Evolutionary conservation across 805 yeast species (phyloP), one percentile per base, ranked within the genome.

Genomic region (Metahyphopichia silvanorum): DNA sequence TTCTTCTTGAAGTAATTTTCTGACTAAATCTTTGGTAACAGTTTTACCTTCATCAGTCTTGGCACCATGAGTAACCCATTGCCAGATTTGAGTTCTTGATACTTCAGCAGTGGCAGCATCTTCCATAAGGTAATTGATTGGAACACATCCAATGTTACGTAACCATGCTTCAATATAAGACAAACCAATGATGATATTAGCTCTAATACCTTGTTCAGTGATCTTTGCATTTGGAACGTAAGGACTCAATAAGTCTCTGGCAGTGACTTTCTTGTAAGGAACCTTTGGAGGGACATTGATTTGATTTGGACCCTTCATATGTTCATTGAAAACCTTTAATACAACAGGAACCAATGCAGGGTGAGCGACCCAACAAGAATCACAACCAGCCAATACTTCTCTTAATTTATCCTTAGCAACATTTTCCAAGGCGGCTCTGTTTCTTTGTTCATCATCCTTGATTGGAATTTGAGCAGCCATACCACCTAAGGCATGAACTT

Each of bases 21-120:
- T 50, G 31, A 82, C 78, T 46, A 77, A 73, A 23, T 74, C 78
- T 33, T 83, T 74, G 35, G 85, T 79, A 21, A 83, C 70, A 17
- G 49, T 62, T 33, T 66, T 71, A 30, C 79, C 79, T 16, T 78
- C 69, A 48, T 81, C 86, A 34, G 76, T 70, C 35, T 54, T 62
- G 27, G 77, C 82, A 27, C 77, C 76, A 55, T 84, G 89, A 38
- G 78, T 81, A 32, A 79, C 84, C 94, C 94, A 84, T 55, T 86
- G 87, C 71, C 80, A 80, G 46, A 84, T 68, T 62, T 83, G 91
- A 40, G 87, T 74, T 65, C 93, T 75, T 22, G 89, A 80, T 24
- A 84, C 94, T 61, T 84, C 94, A 25, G 93, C 91, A 31, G 94
- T 84, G 21, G 93, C 93, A 18, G 94, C 94, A 59, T 84, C 94